Evolutionary conservation across 345 rosid genomes (phyloP).

Genomic region (Gynandropsis gynandra): DNA sequence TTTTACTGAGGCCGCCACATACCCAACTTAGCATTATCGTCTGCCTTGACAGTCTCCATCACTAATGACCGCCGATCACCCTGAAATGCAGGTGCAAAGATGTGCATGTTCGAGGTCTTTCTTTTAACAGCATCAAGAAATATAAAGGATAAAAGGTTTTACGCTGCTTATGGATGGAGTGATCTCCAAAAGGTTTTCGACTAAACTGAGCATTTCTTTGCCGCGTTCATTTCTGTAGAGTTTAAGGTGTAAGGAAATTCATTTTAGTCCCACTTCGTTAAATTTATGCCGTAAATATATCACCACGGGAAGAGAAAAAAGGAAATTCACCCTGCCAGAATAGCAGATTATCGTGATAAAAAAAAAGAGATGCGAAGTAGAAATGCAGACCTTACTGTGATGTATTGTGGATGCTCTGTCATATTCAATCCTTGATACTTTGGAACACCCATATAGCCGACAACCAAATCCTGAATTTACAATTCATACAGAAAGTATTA

Average conservation of each 20-base stretch:
- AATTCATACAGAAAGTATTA: conserved; percentile 6
- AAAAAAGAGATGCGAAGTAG: not conserved
- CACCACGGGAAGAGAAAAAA: too few relatives aligned
- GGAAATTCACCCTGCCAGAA: too few relatives aligned
- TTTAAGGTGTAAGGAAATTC: conserved; percentile 17
- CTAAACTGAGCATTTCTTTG: conserved; percentile 78
- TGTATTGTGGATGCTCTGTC: conserved; percentile 92
- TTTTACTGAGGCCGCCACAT: conserved; percentile 18
- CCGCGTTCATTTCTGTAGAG: conserved; percentile 74
- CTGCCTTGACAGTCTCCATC: conserved; percentile 93
- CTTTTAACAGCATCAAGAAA: not conserved
- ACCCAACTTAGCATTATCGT: conserved; percentile 87
- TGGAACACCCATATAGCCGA: conserved; percentile 98
- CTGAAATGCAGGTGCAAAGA: conserved; percentile 30
- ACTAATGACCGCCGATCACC: conserved; percentile 83
- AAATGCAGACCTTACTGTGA: conserved; percentile 64
- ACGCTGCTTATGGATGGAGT: conserved; percentile 76
- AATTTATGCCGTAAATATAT: not conserved
- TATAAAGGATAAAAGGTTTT: conserved; percentile 23
- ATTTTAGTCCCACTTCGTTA: not conserved
- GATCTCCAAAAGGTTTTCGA: conserved; percentile 70
- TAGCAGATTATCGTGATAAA: not conserved
- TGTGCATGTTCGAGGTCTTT: not conserved
- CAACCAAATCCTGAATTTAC: conserved; percentile 68
- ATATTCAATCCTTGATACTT: conserved; percentile 79